Evolutionary conservation across 805 yeast genomes (phyloP).

Genomic region (Pichia manshurica): DNA sequence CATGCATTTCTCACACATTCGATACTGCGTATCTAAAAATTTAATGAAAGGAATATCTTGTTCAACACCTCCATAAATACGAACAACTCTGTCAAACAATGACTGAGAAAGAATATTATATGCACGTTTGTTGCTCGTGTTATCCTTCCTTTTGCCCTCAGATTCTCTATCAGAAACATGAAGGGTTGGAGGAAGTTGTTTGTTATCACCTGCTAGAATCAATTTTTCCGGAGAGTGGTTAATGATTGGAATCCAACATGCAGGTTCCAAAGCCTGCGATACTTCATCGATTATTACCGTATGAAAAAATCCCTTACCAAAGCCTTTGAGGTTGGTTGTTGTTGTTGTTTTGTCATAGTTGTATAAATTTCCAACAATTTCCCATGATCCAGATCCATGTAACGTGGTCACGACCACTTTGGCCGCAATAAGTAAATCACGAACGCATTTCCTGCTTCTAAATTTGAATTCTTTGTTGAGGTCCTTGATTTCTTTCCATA

Average conservation of each 20-base stretch:
- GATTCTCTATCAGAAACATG: slow-evolving; percentile 32
- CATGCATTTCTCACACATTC: slow-evolving; percentile 82
- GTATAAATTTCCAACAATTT: slow-evolving; percentile 45
- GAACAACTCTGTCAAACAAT: slow-evolving; percentile 71
- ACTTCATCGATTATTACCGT: slow-evolving; percentile 91
- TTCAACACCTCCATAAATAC: slow-evolving; percentile 40
- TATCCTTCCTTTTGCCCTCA: slow-evolving; percentile 29
- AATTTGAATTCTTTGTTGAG: slow-evolving; percentile 62
- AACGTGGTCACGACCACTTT: slow-evolving; percentile 76
- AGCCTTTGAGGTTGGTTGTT: slow-evolving; percentile 1
- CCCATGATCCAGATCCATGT: slow-evolving; percentile 81
- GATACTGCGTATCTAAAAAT: slow-evolving; percentile 71
- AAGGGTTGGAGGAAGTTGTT: slow-evolving; percentile 87
- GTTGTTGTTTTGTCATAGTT: slow-evolving; percentile 22
- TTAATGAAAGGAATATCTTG: slow-evolving; percentile 33
- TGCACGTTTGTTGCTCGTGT: slow-evolving; percentile 27
- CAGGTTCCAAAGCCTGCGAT: slow-evolving; percentile 89
- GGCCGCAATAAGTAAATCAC: slow-evolving; percentile 52
- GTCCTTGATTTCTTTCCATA: slow-evolving; percentile 64
- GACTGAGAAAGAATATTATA: slow-evolving; percentile 53
- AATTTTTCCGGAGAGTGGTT: slow-evolving; percentile 56
- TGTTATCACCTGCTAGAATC: slow-evolving; percentile 88
- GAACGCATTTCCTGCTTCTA: slow-evolving; percentile 60
- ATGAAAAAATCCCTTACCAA: slow-evolving; percentile 44
- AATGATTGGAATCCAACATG: slow-evolving; percentile 91